Conservation (phyloP, 1,284 basidiomycete genomes). For the Cronartium quercuum region DNA sequence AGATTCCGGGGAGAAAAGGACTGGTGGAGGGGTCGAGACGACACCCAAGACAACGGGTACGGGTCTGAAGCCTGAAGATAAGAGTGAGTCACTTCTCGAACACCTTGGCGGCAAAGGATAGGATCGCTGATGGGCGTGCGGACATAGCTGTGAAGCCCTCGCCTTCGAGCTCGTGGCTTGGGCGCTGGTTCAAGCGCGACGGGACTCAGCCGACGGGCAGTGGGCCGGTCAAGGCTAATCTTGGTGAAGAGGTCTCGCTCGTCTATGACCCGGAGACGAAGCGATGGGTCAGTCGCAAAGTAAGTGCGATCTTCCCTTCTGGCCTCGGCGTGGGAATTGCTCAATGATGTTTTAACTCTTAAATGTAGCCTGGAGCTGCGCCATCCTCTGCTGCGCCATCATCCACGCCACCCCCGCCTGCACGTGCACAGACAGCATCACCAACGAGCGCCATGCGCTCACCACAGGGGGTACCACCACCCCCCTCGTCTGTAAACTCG, state of each 20-base stretch:
- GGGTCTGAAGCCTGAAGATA: background rate
- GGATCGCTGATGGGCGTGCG: background rate
- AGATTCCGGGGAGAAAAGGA: background rate
- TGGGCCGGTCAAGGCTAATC: constrained; percentile 76
- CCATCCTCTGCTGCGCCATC: constrained; percentile 55
- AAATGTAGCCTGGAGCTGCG: constrained; percentile 51
- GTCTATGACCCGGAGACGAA: constrained; percentile 92
- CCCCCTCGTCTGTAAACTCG: background rate
- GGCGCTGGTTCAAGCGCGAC: constrained; percentile 56
- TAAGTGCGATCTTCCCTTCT: constrained; percentile 49
- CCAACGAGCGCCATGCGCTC: constrained; percentile 55
- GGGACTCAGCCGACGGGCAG: constrained; percentile 52
- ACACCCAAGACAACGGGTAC: background rate
- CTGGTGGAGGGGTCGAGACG: too few relatives aligned
- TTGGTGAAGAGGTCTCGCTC: constrained; percentile 86
- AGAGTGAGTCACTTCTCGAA: background rate
- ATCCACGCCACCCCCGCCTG: constrained; percentile 55
- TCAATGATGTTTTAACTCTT: background rate
- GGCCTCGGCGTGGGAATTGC: background rate
- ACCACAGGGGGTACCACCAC: background rate
- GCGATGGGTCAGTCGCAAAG: constrained; percentile 93
- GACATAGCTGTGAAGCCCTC: constrained; percentile 42
- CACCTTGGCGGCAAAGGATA: background rate
- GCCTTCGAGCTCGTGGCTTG: constrained; percentile 61
- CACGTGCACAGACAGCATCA: constrained; percentile 68